Evolutionary conservation across 768 basidiomycete species (phyloP), one percentile per base, ranked within the genome.

Genomic region (Phlebiopsis flavidoalba): DNA sequence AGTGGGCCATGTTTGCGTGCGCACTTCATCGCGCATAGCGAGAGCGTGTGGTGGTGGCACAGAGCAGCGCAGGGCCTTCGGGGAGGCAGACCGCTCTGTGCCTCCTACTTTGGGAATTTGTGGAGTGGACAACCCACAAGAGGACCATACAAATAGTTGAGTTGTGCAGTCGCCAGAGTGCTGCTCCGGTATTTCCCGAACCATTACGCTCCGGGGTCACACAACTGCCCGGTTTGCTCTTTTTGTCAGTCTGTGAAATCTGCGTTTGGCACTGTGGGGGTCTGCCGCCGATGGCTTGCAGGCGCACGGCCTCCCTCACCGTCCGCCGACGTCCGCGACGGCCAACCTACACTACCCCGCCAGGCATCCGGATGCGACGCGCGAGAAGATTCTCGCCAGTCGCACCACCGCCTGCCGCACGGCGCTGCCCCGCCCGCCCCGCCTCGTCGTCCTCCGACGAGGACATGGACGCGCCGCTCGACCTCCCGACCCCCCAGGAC

Each of bases 91-190:
- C 54, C 35, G 36, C 54, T 57, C 45, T 37, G 36, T 52, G 35
- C 31, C 61, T 58, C 19, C 21, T 53, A 40, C n/a, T n/a, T n/a
- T 53, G 61, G 61, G 40, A n/a, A 45, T 58, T 53, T 62, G 61
- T 62, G 45, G n/a, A 58, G 63, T 64, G 63, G 63, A 64, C n/a
- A n/a, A n/a, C 63, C 63, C 63, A 64, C 63, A 64, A n/a, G n/a
- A n/a, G 49, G 22, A 24, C 15, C 56, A 64, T 61, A 64, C 63
- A 64, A 56, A 60, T 52, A 48, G 55, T 52, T 49, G 17, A 35
- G 22, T 56, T 58, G 35, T 31, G 21, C 46, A 24, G 58, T 31
- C 49, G 48, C 37, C 33, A n/a, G 21, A 31, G n/a, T n/a, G n/a
- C 22, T 48, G 36, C 50, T 51, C n/a, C 21, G 24, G 5, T 52